These are phyloP conservation scores for Capsella rubella DNA, from an alignment of 441 rosid species.

Conservation along the genomic window DNA sequence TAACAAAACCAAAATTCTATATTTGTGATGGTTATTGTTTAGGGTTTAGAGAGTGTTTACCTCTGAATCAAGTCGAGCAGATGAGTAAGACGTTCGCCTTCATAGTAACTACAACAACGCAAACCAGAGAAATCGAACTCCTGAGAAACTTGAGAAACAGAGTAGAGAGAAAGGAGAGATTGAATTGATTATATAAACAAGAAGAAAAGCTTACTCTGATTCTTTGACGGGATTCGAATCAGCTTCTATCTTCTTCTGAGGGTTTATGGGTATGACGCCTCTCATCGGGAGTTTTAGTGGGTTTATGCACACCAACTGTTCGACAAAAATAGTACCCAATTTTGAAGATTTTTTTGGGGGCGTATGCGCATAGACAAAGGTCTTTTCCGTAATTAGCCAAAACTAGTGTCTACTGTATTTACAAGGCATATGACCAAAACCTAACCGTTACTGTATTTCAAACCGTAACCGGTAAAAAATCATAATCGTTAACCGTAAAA, in stretches of 20 bases:
- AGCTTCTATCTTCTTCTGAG: constrained; percentile 30
- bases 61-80: constrained; percentile 64
- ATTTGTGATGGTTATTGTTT: constrained; percentile 5
- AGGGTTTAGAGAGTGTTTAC: constrained; percentile 46
- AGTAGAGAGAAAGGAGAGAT: not conserved
- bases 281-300: constrained; percentile 17
- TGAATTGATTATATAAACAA: not conserved
- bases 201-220: constrained; percentile 32
- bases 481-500: too few species aligned
- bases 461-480: too few species aligned
- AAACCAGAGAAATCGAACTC: constrained; percentile 25
- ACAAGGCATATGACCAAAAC: too few species aligned
- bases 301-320: constrained; percentile 27
- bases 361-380: too few species aligned
- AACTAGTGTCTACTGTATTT: too few species aligned
- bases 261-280: constrained; percentile 20
- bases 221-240: constrained; percentile 34
- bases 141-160: not conserved
- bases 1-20: not conserved
- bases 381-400: too few species aligned
- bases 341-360: too few species aligned
- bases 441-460: too few species aligned
- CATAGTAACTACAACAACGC: constrained; percentile 51
- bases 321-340: not conserved
- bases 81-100: constrained; percentile 69